phyloP scores from a whole-genome alignment of 257 asterid genomes.

The Plantago major region DNA sequence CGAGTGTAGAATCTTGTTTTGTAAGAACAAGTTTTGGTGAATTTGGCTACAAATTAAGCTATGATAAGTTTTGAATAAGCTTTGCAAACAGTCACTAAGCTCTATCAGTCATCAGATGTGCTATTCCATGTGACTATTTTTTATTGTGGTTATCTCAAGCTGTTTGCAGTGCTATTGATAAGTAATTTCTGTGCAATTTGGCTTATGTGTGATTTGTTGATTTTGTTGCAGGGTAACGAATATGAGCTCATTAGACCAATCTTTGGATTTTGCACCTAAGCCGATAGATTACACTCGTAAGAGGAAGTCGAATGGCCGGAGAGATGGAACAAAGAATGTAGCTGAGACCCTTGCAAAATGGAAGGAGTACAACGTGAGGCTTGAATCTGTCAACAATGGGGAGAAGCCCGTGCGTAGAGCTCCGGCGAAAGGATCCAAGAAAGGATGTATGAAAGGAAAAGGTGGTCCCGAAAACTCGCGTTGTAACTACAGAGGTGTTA shows the following conservation, averaged over 20 bases:
- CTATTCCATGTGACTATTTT: too few species aligned
- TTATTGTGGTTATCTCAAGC: too few species aligned
- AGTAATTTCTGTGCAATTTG: background rate
- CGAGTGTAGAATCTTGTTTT: too few species aligned
- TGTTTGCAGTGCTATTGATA: too few species aligned
- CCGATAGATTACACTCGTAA: conserved; percentile 22
- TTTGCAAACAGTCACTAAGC: too few species aligned
- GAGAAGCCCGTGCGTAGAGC: conserved; percentile 30
- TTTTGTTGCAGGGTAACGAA: conserved; percentile 17
- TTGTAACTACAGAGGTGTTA: conserved; percentile 53
- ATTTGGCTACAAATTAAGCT: too few species aligned
- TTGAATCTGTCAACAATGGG: conserved; percentile 19
- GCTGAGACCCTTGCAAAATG: conserved; percentile 47
- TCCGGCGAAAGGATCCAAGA: conserved; percentile 64
- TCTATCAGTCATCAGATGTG: too few species aligned
- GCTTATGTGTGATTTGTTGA: background rate
- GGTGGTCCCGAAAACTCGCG: conserved; percentile 54
- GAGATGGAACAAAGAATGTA: conserved; percentile 28
- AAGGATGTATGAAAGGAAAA: conserved; percentile 68
- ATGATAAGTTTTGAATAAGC: too few species aligned
- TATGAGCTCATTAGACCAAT: conserved; percentile 25
- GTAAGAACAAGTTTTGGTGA: too few species aligned
- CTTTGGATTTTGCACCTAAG: conserved; percentile 4
- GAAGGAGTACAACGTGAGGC: conserved; percentile 42
- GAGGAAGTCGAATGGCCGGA: conserved; percentile 45